These are phyloP conservation scores for Fusarium poae DNA, from an alignment of 2,329 filamentous ascomycete genomes.

Conservation along the genomic window DNA sequence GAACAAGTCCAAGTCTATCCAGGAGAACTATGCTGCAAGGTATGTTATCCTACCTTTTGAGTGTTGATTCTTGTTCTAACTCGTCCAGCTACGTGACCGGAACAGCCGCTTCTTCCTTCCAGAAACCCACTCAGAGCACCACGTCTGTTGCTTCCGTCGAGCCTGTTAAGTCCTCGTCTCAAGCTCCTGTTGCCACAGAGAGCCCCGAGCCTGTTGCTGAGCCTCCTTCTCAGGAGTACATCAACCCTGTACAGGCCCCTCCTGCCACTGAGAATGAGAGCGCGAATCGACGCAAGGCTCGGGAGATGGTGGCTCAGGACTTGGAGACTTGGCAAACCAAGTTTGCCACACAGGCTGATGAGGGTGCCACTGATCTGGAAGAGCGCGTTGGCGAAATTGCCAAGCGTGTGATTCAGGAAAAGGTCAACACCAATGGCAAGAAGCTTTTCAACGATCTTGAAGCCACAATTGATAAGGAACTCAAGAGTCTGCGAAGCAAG, in stretches of 20 bases:
- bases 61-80: slow-evolving; percentile 15
- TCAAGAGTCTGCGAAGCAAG: slow-evolving; percentile 73
- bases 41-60: background rate
- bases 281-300: slow-evolving; percentile 68
- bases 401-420: slow-evolving; percentile 68
- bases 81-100: slow-evolving; percentile 40
- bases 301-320: slow-evolving; percentile 80
- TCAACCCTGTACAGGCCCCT: slow-evolving; percentile 59
- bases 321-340: slow-evolving; percentile 88
- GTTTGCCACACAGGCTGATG: slow-evolving; percentile 86
- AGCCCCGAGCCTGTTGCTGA: slow-evolving; percentile 39
- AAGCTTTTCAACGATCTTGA: slow-evolving; percentile 77
- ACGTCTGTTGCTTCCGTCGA: slow-evolving; percentile 36
- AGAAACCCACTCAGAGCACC: slow-evolving; percentile 52
- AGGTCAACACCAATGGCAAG: slow-evolving; percentile 75
- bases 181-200: slow-evolving; percentile 29
- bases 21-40: slow-evolving; percentile 36
- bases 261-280: slow-evolving; percentile 63
- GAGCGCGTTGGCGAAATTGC: slow-evolving; percentile 72
- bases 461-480: slow-evolving; percentile 72
- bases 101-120: slow-evolving; percentile 52
- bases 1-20: slow-evolving; percentile 53
- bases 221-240: slow-evolving; percentile 45
- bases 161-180: slow-evolving; percentile 48
- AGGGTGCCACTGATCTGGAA: slow-evolving; percentile 81